Evolutionary conservation across 2,329 filamentous ascomycete species (phyloP), one percentile per base, ranked within the genome.

Genomic region (Colletotrichum liriopes): DNA sequence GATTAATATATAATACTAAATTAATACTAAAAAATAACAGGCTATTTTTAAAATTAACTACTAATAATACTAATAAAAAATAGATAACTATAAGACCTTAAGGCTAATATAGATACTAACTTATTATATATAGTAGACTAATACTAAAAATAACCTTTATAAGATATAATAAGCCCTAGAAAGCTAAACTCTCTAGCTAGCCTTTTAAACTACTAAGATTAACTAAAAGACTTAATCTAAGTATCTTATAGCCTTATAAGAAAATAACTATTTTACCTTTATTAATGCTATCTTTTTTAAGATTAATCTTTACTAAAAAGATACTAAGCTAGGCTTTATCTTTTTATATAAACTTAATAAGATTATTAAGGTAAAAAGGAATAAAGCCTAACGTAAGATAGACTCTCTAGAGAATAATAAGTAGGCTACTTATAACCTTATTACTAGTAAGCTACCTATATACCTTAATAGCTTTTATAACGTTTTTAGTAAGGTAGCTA

Each of bases 281-380:
- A 47, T 47, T 47, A 47, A 47, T 9, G 37, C 37, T 47, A 47
- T 47, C 16, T n/a, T 3, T n/a, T 47, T 47, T 47, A 20, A 47
- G 18, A 32, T 3, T 0, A 0, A 0, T 9, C 37, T 39, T 39
- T 39, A 39, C 2, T 14, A 14, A 11, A 0, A 52, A 1, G 12
- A 52, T 18, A 18, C 29, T 6, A 16, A 52, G 2, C 23, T 52
- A 29, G 7, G 49, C 4, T 52, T 8, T 32, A 54, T 54, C 11
- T 54, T 54, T 32, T 12, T 54, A 35, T 54, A 54, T 12, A 12
- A 54, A 9, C 29, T 54, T 7, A 18, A 52, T 0, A 29, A 52
- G 7, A 52, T 52, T n/a, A 52, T 52, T 32, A 32, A 29, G 1
- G 9, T 12, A 8, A 2, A 52, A 7, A 29, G 18, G 0, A 26